A percentile compares a stretch with the other conserved stretches of the same genome.
phyloP scores from a whole-genome alignment of 495 filamentous ascomycete species.

The Neurospora terricola region DNA sequence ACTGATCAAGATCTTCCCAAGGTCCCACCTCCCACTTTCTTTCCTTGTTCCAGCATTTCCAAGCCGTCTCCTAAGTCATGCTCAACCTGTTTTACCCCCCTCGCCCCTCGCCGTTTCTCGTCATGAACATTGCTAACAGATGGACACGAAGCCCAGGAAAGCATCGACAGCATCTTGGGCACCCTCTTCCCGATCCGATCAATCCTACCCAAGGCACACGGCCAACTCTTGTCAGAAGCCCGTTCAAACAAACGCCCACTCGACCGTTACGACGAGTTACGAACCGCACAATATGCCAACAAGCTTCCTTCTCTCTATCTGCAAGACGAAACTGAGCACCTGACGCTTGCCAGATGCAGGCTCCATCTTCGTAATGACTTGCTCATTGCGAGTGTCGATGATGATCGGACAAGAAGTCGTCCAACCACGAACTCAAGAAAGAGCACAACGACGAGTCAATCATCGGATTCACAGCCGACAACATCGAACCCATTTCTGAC shows the following conservation, averaged over 20 bases:
- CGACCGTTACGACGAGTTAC: background rate
- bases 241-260: background rate
- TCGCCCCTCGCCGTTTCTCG: background rate
- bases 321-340: too few relatives aligned
- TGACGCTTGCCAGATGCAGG: too few relatives aligned
- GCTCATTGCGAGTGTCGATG: background rate
- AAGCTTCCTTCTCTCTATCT: too few relatives aligned
- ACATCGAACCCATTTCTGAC: background rate
- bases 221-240: background rate
- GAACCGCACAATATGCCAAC: too few relatives aligned
- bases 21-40: background rate
- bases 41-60: background rate
- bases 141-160: background rate
- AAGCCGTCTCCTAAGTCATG: background rate
- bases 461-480: background rate
- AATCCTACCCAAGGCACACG: background rate
- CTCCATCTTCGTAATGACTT: background rate
- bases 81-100: background rate
- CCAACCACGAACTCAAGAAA: background rate
- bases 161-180: accelerated
- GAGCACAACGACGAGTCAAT: background rate
- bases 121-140: background rate
- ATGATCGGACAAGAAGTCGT: background rate
- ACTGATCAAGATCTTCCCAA: background rate
- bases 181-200: background rate